Conservation (phyloP, 805 yeast species). For the Naumovozyma castellii region DNA sequence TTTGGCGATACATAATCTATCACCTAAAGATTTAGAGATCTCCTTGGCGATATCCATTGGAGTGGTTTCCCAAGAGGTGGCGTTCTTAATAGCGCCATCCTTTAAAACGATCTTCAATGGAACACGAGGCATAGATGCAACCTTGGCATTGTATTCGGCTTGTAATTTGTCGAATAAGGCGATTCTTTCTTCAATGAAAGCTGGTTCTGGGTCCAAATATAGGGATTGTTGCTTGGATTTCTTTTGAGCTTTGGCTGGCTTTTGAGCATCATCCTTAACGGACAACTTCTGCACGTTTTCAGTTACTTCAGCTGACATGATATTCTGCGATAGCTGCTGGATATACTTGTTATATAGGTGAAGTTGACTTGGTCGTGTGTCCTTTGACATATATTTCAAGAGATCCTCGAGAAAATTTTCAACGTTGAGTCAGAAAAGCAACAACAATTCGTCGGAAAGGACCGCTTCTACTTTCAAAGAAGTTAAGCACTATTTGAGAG, state of each 20-base stretch:
- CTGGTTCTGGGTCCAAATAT: constrained; percentile 70
- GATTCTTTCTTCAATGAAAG: constrained; percentile 70
- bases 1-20: constrained; percentile 83
- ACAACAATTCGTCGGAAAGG: not conserved
- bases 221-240: constrained; percentile 38
- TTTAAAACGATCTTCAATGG: constrained; percentile 73
- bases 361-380: too few relatives aligned
- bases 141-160: constrained; percentile 62
- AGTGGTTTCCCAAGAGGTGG: constrained; percentile 78
- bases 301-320: constrained; percentile 23
- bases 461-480: too few relatives aligned
- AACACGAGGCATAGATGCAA: constrained; percentile 51
- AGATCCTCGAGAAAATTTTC: not conserved
- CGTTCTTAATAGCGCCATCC: constrained; percentile 76
- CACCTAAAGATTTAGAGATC: constrained; percentile 81
- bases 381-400: too few relatives aligned
- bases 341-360: not conserved
- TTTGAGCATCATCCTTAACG: constrained; percentile 25
- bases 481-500: too few relatives aligned
- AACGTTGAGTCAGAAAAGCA: not conserved
- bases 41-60: constrained; percentile 78
- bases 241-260: constrained; percentile 29
- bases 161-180: constrained; percentile 71
- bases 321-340: not conserved
- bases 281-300: constrained; percentile 37